Conservation (phyloP, 1,139 yeast species). For the Wickerhamomyces sp. region DNA sequence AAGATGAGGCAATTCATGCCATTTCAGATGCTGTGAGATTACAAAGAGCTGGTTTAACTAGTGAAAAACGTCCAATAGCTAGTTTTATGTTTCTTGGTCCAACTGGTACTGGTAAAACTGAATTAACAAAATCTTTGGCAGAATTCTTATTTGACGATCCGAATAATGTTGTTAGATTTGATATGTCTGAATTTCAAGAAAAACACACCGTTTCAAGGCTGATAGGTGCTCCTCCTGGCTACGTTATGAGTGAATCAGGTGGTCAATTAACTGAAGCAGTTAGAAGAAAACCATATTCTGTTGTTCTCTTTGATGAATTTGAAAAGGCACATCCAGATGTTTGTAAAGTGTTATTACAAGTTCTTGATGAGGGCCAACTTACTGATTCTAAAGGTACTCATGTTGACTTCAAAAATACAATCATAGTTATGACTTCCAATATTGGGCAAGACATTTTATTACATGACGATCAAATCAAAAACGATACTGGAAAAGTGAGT, state of each 20-base stretch:
- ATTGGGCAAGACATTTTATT: slow-evolving; percentile 89
- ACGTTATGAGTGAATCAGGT: slow-evolving; percentile 88
- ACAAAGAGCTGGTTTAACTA: slow-evolving; percentile 94
- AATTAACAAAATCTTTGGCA: slow-evolving; percentile 86
- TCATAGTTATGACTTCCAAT: slow-evolving; percentile 95
- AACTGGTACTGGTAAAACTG: slow-evolving; percentile 98
- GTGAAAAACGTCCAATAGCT: slow-evolving; percentile 92
- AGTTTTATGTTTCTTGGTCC: slow-evolving; percentile 96
- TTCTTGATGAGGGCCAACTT: slow-evolving; percentile 88
- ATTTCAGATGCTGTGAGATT: slow-evolving; percentile 92
- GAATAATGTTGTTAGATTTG: slow-evolving; percentile 81
- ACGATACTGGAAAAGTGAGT: slow-evolving; percentile 44
- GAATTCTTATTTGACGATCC: slow-evolving; percentile 89
- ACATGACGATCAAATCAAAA: slow-evolving; percentile 50
- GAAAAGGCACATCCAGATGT: slow-evolving; percentile 97
- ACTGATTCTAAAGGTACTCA: slow-evolving; percentile 95
- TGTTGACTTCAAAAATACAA: slow-evolving; percentile 90
- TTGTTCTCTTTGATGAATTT: slow-evolving; percentile 89
- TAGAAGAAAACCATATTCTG: slow-evolving; percentile 90
- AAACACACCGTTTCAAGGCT: slow-evolving; percentile 84
- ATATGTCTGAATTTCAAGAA: slow-evolving; percentile 97
- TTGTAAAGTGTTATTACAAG: slow-evolving; percentile 82
- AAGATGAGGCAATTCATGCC: slow-evolving; percentile 88
- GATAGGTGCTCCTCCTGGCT: slow-evolving; percentile 98
- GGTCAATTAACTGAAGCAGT: slow-evolving; percentile 97